Evolutionary conservation across 257 asterid species (phyloP).

Genomic region (Linaria vulgaris): DNA sequence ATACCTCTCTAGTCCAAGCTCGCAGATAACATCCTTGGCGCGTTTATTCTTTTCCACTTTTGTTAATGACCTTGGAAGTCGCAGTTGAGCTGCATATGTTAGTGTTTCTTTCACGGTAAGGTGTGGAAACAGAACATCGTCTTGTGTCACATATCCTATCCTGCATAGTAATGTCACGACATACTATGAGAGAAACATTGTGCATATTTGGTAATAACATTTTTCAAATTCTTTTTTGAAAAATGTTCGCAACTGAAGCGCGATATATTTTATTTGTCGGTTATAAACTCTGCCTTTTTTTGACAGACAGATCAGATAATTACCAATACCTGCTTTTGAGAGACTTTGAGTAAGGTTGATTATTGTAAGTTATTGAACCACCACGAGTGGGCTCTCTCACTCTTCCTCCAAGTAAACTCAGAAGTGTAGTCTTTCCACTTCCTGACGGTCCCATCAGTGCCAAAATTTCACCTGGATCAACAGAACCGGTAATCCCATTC

Average conservation of each 20-base stretch:
- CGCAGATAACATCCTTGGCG: conserved; percentile 73
- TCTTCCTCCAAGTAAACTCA: conserved; percentile 87
- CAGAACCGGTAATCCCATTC: conserved; percentile 77
- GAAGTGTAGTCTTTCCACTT: conserved; percentile 87
- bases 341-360: conserved; percentile 74
- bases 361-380: conserved; percentile 73
- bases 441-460: conserved; percentile 99
- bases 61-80: conserved; percentile 66
- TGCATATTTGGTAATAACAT: no score
- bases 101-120: conserved; percentile 88
- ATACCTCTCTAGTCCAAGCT: conserved; percentile 88
- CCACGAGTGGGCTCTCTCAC: conserved; percentile 46
- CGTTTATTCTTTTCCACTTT: conserved; percentile 71
- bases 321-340: conserved; percentile 69
- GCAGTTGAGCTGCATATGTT: conserved; percentile 75
- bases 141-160: conserved; percentile 99
- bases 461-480: conserved; percentile 87
- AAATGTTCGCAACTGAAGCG: no score
- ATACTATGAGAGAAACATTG: no score
- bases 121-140: conserved; percentile 92
- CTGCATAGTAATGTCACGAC: conserved; percentile 40
- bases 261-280: no score
- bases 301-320: not conserved
- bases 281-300: no score
- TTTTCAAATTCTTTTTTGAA: no score